Conservation (phyloP, 108 stramenopile genomes). For the Epipyxis sp. region DNA sequence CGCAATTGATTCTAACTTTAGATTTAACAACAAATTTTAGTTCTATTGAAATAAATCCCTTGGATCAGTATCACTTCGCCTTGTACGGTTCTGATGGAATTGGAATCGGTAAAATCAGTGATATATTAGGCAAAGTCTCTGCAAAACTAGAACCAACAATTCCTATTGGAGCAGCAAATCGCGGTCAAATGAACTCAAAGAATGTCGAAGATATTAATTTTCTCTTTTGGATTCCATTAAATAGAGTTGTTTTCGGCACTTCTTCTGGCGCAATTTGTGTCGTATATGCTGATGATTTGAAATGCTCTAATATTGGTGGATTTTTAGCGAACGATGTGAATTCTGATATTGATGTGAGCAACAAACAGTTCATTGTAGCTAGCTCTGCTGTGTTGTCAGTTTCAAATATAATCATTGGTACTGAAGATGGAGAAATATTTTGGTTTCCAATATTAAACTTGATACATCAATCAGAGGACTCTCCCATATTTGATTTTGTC, state of each 20-base stretch:
- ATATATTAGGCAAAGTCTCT: background rate
- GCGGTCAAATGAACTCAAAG: too few relatives aligned
- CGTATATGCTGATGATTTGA: background rate
- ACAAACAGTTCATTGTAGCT: too few relatives aligned
- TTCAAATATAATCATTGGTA: conserved; percentile 1
- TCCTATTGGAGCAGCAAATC: background rate
- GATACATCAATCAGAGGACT: background rate
- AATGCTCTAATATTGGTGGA: background rate
- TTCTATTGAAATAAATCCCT: background rate
- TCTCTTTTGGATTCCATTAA: conserved; percentile 1
- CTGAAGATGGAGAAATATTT: background rate
- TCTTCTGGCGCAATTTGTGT: background rate
- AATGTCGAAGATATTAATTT: background rate
- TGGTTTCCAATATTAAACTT: background rate
- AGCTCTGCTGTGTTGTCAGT: background rate
- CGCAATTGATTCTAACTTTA: background rate
- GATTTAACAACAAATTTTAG: background rate
- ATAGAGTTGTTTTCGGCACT: background rate
- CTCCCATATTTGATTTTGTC: too few relatives aligned
- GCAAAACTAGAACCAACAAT: background rate
- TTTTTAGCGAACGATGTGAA: background rate
- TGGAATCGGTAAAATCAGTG: background rate
- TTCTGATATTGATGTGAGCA: too few relatives aligned
- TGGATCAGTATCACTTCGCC: background rate
- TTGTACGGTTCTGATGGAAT: background rate